These are phyloP conservation scores for Liquidambar formosana DNA, from an alignment of 164 flowering plant genomes.

Conservation along the genomic window DNA sequence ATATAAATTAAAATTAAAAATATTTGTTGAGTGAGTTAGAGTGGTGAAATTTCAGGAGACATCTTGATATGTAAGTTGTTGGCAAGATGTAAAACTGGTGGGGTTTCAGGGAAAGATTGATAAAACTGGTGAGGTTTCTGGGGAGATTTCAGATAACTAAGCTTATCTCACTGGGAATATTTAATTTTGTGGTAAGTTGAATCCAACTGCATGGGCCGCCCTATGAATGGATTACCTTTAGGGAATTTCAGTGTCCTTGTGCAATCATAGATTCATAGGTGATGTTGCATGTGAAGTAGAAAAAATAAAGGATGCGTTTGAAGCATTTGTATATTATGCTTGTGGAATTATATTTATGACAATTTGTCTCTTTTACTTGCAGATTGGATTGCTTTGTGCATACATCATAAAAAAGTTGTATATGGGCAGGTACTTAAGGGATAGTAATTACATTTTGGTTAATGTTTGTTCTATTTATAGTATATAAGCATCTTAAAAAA, in stretches of 20 bases:
- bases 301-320: not conserved
- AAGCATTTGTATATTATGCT: not conserved
- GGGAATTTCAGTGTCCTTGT: not conserved
- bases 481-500: not conserved
- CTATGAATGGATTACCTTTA: not conserved
- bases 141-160: not conserved
- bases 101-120: not conserved
- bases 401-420: conserved; percentile 46
- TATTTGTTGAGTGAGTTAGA: not conserved
- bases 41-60: not conserved
- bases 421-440: conserved; percentile 43
- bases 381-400: conserved; percentile 57
- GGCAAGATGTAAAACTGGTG: not conserved
- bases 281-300: not conserved
- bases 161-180: too few species aligned
- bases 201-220: not conserved
- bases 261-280: not conserved
- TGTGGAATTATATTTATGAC: not conserved
- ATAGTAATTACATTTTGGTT: not conserved
- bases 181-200: too few species aligned
- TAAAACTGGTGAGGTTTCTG: not conserved
- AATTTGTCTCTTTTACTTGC: conserved; percentile 6
- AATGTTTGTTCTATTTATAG: not conserved
- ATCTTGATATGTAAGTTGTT: not conserved
- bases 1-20: not conserved